These are phyloP conservation scores for Quercus lobata DNA, from an alignment of 331 rosid genomes.

Conservation along the genomic window DNA sequence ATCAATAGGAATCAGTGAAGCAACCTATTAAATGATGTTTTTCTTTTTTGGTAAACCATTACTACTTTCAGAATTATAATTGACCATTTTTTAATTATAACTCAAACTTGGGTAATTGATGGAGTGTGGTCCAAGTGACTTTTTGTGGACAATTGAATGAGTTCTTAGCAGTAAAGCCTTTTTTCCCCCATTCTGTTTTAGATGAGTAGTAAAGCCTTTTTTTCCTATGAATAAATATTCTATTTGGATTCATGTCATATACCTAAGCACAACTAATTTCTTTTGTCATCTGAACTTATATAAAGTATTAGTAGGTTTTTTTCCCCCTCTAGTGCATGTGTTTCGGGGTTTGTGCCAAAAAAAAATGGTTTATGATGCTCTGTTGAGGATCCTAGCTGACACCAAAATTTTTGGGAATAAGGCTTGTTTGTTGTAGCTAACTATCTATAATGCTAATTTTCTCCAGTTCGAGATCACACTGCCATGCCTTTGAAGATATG, in stretches of 20 bases:
- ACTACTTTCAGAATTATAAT: background rate
- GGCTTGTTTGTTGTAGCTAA: too few relatives aligned
- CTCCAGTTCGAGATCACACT: background rate
- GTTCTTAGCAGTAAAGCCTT: too few relatives aligned
- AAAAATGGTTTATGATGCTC: background rate
- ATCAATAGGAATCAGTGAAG: background rate
- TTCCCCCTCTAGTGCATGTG: too few relatives aligned
- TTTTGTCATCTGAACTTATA: background rate
- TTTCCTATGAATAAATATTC: too few relatives aligned
- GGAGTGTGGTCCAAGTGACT: background rate
- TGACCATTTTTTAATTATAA: background rate
- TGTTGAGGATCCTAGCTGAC: too few relatives aligned
- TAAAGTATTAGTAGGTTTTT: background rate
- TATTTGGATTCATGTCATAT: background rate
- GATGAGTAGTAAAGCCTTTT: too few relatives aligned
- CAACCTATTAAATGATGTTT: background rate
- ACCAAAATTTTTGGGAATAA: too few relatives aligned
- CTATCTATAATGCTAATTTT: background rate
- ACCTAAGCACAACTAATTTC: background rate
- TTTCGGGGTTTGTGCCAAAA: background rate
- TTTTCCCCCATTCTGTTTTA: too few relatives aligned
- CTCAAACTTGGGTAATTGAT: background rate
- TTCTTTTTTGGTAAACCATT: background rate
- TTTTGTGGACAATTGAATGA: background rate
- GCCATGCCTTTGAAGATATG: background rate